Evolutionary conservation across 306 rosid genomes (phyloP).

Genomic region (Spatholobus suberectus): DNA sequence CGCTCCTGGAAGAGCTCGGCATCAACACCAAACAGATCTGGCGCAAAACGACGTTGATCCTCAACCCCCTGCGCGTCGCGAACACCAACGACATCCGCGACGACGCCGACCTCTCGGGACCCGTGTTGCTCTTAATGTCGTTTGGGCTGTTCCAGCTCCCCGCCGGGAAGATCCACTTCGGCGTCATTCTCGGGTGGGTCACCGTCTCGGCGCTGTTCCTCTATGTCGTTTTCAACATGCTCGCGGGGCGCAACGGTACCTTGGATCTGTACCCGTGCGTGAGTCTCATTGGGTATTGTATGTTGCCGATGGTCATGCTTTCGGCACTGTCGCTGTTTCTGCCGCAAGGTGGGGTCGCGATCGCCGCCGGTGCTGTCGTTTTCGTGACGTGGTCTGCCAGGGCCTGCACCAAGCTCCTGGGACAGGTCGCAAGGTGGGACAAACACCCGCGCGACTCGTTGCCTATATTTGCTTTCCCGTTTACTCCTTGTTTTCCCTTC

Average conservation of each 20-base stretch:
- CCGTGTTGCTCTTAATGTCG: conserved; percentile 25
- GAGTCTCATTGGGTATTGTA: conserved; percentile 44
- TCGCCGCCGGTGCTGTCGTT: neutral
- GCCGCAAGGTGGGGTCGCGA: conserved; percentile 37
- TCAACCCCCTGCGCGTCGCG: conserved; percentile 20
- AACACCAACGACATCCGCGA: conserved; percentile 28
- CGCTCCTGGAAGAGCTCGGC: conserved; percentile 47
- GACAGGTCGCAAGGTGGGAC: conserved; percentile 41
- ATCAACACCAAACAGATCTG: conserved; percentile 46
- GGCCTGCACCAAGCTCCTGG: conserved; percentile 32
- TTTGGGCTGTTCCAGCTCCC: conserved; percentile 47
- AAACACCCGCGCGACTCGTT: conserved; percentile 41
- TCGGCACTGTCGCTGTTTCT: conserved; percentile 46
- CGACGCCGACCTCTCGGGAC: conserved; percentile 39
- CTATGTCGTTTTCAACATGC: conserved; percentile 44
- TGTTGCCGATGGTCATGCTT: conserved; percentile 46
- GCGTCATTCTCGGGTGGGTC: conserved; percentile 46
- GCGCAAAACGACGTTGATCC: conserved; percentile 42
- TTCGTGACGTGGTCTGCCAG: conserved; percentile 45
- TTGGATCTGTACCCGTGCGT: conserved; percentile 43
- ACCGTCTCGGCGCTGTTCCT: conserved; percentile 41
- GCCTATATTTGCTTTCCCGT: conserved; percentile 46
- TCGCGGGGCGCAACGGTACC: conserved; percentile 40
- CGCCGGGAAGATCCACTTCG: conserved; percentile 48
- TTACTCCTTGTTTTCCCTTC: conserved; percentile 38